Percentiles rank a stretch among this genome's conserved stretches.
Evolutionary conservation across 805 yeast genomes (phyloP).

Genomic region (Zygoascus flipseniorum): DNA sequence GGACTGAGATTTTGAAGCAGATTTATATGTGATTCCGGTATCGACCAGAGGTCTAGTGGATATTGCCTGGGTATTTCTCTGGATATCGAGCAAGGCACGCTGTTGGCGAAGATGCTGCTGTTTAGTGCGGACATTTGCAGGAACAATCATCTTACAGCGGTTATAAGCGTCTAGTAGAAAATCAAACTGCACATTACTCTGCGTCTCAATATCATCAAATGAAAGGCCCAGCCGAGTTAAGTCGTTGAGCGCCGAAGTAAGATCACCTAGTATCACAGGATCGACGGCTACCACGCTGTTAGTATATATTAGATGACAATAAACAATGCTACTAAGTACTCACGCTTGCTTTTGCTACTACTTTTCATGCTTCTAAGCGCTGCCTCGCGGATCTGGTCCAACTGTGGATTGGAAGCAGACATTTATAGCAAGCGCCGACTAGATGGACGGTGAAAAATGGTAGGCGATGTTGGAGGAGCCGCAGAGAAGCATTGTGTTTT

Average conservation of each 20-base stretch:
- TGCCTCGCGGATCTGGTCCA: constrained; percentile 14
- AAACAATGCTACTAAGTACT: too few relatives aligned
- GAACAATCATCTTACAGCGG: background rate
- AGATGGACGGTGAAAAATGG: too few relatives aligned
- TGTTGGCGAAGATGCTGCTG: background rate
- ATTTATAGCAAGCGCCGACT: background rate
- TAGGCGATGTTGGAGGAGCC: too few relatives aligned
- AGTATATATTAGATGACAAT: too few relatives aligned
- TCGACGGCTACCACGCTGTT: background rate
- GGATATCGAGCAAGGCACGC: background rate
- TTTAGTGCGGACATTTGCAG: background rate
- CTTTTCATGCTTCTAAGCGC: constrained; percentile 11
- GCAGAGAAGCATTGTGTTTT: too few relatives aligned
- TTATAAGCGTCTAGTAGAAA: constrained; percentile 10
- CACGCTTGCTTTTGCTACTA: background rate
- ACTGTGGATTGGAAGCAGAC: background rate
- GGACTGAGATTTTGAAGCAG: background rate
- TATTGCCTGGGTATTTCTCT: background rate
- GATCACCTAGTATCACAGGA: background rate
- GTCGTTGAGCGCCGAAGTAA: constrained; percentile 13
- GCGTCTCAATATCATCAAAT: constrained; percentile 20
- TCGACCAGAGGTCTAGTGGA: background rate
- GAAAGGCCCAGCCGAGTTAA: constrained; percentile 21
- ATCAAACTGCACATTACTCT: constrained; percentile 8
- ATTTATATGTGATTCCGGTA: background rate